Evolutionary conservation across 2,329 filamentous ascomycete species (phyloP), one percentile per base, ranked within the genome.

Genomic region (Aspergillus sp.): DNA sequence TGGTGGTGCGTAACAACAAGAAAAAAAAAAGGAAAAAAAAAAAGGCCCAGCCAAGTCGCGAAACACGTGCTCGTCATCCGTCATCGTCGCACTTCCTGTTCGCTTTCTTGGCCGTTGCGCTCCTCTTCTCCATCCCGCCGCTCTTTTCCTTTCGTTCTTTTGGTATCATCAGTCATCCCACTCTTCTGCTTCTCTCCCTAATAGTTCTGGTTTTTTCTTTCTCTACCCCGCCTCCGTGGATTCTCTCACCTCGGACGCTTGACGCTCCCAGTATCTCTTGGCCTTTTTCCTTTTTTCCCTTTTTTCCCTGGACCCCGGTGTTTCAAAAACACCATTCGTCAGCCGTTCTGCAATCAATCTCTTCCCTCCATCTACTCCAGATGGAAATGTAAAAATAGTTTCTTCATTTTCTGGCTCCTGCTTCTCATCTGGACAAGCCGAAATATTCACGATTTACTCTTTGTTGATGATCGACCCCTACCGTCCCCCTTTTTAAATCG

Each of bases 401-500:
- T n/a, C 29, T 51, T 31, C 26, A 10, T 26, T 32, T 12, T 14
- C 29, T 26, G 39, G 46, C 54, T 56, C 47, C 54, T 39, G 29
- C 46, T 39, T 29, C 39, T 22, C 36, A 42, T n/a, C 36, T 7
- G 36, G 16, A 42, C 36, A 42, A 16, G 36, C 36, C 36, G 14
- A n/a, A 42, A 39, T 56, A 42, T 26, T 31, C 39, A 26, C 32
- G 16, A 18, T 10, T 16, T 39, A 36, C 56, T 58, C 49, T 56
- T 59, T 46, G 32, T 60, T 56, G 47, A 50, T 45, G 59, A 64
- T 65, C 61, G 62, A 61, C 62, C 52, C 45, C 42, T 56, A 47
- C 56, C 56, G 50, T 60, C 59, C 59, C 60, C 55, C 55, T 62
- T 65, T 64, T 64, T 59, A 49, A 55, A 45, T 47, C 57, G 53